Base-by-base conservation (phyloP, 805 yeast genomes). In the Lipomyces mesembrius region DNA sequence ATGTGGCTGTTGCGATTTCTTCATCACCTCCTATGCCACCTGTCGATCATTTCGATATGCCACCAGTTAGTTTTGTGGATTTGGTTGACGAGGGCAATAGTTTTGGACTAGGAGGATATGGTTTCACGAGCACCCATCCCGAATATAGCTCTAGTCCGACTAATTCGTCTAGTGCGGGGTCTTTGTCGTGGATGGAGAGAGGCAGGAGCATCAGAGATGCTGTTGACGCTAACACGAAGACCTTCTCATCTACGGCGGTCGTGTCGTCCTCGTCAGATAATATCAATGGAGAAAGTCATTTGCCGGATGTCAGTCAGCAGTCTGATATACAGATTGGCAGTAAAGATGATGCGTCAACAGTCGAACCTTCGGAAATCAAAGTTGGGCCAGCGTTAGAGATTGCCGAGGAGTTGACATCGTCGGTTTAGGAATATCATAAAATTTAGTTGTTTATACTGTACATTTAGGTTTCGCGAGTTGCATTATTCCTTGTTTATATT, bases 61-160 rank as follows among this genome's bases (percentile, higher is more conserved):
- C 63, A 17, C 59, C 69, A 20, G 56, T 57, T 7, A 60, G 54
- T 17, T 66, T 66, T 53, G 68, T 65, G 1, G 70, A 67, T 56
- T 39, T 67, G 29, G 70, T 67, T 6, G 70, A 67, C 46, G 70
- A 67, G 54, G 70, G 70, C 34, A 67, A 67, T 55, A 63, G 68
- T 27, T 56, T 67, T 51, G 70, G 70, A 17, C 37, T 67, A n/a
- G 70, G 63, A 25, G 64, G 64, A 25, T 65, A 39, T 27, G 68
- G 57, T 27, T 65, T 25, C 39, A 49, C 56, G 6, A 25, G 51
- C 14, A 35, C 52, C 29, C 43, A 57, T 12, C 58, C 43, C n/a
- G 43, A 37, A 34, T 58, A 43, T 32, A 17, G 60, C 22, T 35
- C 59, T 3, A 58, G 63, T 37, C 60, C 68, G 11, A 46, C 61